Percentiles rank a stretch among this genome's conserved stretches.
Evolutionary conservation across 202 grass and related monocot species (phyloP).

Genomic region (Digitaria exilis): DNA sequence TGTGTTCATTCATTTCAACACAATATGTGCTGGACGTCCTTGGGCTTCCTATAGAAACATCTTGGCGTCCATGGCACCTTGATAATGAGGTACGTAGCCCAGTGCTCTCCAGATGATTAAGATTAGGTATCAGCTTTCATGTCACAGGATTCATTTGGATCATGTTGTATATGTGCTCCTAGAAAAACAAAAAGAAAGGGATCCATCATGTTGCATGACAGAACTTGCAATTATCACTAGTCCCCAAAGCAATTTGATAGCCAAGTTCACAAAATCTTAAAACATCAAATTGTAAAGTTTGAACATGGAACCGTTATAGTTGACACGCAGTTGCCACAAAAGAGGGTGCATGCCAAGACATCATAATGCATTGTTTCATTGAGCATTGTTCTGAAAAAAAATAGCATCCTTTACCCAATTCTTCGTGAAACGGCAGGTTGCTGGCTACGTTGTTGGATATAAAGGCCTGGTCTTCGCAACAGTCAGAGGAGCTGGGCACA

Average conservation of each 20-base stretch:
- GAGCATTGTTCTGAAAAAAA: constrained; percentile 14
- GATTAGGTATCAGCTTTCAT: constrained; percentile 25
- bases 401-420: neutral
- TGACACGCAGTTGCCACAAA: neutral
- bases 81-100: constrained; percentile 50
- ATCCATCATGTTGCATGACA: neutral
- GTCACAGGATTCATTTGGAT: constrained; percentile 4
- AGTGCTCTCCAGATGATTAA: constrained; percentile 8
- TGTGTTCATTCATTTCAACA: constrained; percentile 59
- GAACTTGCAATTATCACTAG: neutral
- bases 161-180: neutral
- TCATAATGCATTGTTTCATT: constrained; percentile 8
- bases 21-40: constrained; percentile 55
- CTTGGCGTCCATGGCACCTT: constrained; percentile 56
- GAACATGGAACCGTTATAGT: neutral
- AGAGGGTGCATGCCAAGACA: neutral
- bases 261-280: neutral
- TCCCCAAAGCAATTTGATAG: neutral
- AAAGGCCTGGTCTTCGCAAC: constrained; percentile 51
- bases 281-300: neutral
- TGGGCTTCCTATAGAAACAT: constrained; percentile 40
- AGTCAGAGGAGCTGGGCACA: constrained; percentile 70
- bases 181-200: neutral
- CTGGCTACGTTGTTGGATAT: constrained; percentile 62
- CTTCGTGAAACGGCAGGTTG: constrained; percentile 47